Base-by-base conservation (phyloP, 1,284 basidiomycete genomes). In the Boletus smithii region DNA sequence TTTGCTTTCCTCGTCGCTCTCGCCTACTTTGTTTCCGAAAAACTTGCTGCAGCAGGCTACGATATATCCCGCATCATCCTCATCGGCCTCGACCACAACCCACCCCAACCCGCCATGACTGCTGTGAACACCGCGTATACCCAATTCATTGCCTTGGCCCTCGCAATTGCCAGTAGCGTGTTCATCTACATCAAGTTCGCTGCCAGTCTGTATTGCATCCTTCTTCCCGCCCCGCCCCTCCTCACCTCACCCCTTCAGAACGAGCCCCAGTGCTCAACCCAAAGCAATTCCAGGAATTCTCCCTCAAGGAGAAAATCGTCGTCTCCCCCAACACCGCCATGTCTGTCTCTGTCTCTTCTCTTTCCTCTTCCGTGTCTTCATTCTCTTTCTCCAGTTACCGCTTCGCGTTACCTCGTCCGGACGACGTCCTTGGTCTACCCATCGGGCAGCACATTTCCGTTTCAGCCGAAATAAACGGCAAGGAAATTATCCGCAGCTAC, bases 401-500 rank as follows among this genome's bases (percentile, higher is more conserved):
- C 54, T 97, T 97, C 68, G 82, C 76, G 35, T 79, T 99, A 13
- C 88, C 91, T 22, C 73, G 77, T 52, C 60, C 75, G 2, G 77
- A 83, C 38, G 85, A 89, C 69, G 75, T 87, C 45, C 85, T 99
- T 13, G 95, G 95, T 49, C 83, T 99, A 6, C 95, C 97, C 43
- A 88, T 95, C 61, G 97, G 95, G 49, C 94, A 97, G 73, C 95
- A 99, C 76, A 91, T 99, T 61, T 88, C 90, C 43, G 77, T 99
- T 39, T 82, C 85, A 42, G 95, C 95, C 32, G 85, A 91, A 54
- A 91, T 99, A 58, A 79, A 87, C 59, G 95, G 92, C 61, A 97
- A 97, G 75, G 77, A 86, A 35, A 76, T 99, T 62, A 80, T 85
- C 66, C 83, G 95, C 49, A 92, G 85, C 68, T 99, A 99, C 74